A percentile compares a stretch with the other conserved stretches of the same genome.
These are phyloP conservation scores for Nemania bipapillata DNA, from an alignment of 2,329 filamentous ascomycete species.

Conservation along the genomic window DNA sequence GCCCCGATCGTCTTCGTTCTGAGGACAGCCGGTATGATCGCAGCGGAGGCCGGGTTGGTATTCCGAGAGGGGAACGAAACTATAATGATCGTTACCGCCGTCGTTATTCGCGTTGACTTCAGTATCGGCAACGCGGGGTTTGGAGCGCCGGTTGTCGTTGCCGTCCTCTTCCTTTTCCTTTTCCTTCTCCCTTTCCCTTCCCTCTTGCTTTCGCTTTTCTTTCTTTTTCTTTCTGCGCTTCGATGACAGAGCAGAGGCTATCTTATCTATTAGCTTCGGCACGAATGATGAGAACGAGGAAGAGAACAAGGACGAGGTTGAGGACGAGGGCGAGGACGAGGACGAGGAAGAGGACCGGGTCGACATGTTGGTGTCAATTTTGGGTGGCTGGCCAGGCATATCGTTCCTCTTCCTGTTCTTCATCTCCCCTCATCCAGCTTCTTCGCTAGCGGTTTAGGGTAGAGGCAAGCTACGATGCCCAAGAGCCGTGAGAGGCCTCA, in stretches of 20 bases:
- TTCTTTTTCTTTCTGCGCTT: constrained; percentile 34
- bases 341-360: neutral
- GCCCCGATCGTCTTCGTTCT: neutral
- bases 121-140: constrained; percentile 2
- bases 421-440: neutral
- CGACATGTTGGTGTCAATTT: constrained; percentile 10
- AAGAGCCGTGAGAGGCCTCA: neutral
- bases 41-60: neutral
- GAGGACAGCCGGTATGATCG: neutral
- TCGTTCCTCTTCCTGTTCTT: constrained; percentile 19
- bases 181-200: constrained; percentile 27
- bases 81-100: neutral
- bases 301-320: neutral
- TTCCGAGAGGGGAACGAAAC: neutral
- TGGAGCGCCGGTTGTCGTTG: constrained; percentile 8
- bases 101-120: neutral
- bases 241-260: constrained; percentile 41
- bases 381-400: constrained; percentile 37
- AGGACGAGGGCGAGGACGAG: neutral
- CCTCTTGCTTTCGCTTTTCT: constrained; percentile 13
- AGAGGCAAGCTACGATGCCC: constrained; percentile 10
- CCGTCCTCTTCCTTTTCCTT: neutral
- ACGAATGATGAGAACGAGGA: constrained; percentile 21
- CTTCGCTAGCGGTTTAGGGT: neutral
- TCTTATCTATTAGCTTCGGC: constrained; percentile 45